Evolutionary conservation across 306 rosid genomes (phyloP), one percentile per base, ranked within the genome.

Genomic region (Geum urbanum): DNA sequence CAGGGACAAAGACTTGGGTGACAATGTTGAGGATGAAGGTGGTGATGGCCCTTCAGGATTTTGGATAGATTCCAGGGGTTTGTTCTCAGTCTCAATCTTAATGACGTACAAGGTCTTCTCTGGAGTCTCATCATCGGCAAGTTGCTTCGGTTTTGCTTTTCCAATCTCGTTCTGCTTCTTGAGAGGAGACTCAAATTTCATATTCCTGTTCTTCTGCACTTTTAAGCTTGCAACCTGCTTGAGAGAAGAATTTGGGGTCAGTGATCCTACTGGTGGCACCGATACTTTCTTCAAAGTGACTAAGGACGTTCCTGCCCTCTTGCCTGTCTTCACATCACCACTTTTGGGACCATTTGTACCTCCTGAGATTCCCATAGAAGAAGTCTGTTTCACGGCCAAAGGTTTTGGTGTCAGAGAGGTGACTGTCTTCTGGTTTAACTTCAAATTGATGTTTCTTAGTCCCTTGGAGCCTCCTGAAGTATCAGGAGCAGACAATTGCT

Each of bases 71-170:
- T 79, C 83, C 55, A 69, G 57, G 48, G 84, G 65, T 37, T 70
- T 81, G 32, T 81, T 80, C 62, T 80, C 89, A 41, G 79, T 84
- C 69, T 87, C 95, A 79, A 76, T 77, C 81, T 81, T 74, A 58
- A 88, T 73, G 79, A 87, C 92, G 58, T 87, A 87, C 88, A 91
- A 70, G 48, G 91, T 94, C 76, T 87, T 87, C 72, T 90, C 98
- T 76, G 59, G 73, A 40, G 79, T 78, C 77, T 70, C 88, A n/a
- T 80, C 61, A 44, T 66, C 60, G 66, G n/a, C 56, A 66, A 55
- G 61, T 68, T 87, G 73, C 77, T 66, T 68, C 2, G 57, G 71
- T 72, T 85, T 86, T 46, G 74, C 81, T 66, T 52, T 62, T 59
- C 51, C 54, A 5, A 67, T 75, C 74, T 66, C 62, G 61, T 40